Evolutionary conservation across 139 green algal genomes (phyloP).

Genomic region (Closterium sp.): DNA sequence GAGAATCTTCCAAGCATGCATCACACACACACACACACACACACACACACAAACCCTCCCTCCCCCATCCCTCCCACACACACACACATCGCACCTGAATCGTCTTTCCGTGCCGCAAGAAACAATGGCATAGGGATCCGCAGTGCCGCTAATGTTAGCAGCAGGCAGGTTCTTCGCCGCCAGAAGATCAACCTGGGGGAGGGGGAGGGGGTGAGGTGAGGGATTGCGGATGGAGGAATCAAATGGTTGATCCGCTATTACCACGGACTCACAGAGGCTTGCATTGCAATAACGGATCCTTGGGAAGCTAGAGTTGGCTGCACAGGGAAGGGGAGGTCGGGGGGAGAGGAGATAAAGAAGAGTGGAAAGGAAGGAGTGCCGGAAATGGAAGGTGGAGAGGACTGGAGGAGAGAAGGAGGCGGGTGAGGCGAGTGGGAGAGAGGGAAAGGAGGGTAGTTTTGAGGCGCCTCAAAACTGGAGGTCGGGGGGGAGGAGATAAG

Average conservation of each 20-base stretch:
- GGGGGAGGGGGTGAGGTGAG: neutral
- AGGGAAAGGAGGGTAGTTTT: too few species aligned
- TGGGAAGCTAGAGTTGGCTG: too few species aligned
- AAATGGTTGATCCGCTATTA: too few species aligned
- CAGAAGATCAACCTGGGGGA: neutral
- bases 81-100: slow-evolving; percentile 9
- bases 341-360: neutral
- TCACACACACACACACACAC: too few species aligned
- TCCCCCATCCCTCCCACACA: neutral
- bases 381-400: neutral
- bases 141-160: slow-evolving; percentile 32
- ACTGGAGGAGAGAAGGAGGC: neutral
- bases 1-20: too few species aligned
- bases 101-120: slow-evolving; percentile 19
- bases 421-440: neutral
- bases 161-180: slow-evolving; percentile 19
- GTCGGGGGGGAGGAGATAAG: too few species aligned
- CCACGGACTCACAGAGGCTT: too few species aligned
- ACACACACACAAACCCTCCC: too few species aligned
- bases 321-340: too few species aligned
- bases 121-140: slow-evolving; percentile 29
- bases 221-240: neutral
- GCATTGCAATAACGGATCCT: too few species aligned
- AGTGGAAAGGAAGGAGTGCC: neutral
- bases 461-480: too few species aligned